Evolutionary conservation across 257 asterid genomes (phyloP).

Genomic region (Solanum gracilifrons): DNA sequence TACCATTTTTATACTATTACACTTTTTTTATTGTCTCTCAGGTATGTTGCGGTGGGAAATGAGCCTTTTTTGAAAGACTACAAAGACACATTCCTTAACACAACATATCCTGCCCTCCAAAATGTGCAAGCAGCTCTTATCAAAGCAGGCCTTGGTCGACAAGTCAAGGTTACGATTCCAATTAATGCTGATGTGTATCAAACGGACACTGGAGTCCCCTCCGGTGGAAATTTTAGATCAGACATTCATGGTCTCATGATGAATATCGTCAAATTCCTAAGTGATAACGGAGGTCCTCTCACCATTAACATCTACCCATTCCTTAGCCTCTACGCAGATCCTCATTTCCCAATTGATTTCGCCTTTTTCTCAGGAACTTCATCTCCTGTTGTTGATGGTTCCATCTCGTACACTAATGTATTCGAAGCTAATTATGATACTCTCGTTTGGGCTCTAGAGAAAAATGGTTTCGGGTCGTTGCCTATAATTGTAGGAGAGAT

Average conservation of each 20-base stretch:
- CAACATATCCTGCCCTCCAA: constrained; percentile 21
- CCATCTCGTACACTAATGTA: constrained; percentile 48
- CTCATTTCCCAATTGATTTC: constrained; percentile 27
- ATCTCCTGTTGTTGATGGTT: constrained; percentile 63
- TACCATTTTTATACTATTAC: background rate
- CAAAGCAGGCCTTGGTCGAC: constrained; percentile 31
- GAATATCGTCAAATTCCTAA: constrained; percentile 24
- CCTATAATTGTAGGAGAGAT: constrained; percentile 74
- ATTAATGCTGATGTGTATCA: constrained; percentile 35
- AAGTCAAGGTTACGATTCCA: constrained; percentile 33
- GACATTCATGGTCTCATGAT: constrained; percentile 25
- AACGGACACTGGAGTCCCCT: constrained; percentile 17
- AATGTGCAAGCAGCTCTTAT: constrained; percentile 35
- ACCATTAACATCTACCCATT: constrained; percentile 35
- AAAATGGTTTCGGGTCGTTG: constrained; percentile 44
- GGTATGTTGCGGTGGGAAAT: constrained; percentile 47
- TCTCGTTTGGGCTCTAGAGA: constrained; percentile 65
- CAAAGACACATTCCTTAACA: constrained; percentile 16
- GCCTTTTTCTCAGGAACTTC: constrained; percentile 59
- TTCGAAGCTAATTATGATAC: constrained; percentile 94
- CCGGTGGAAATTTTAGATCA: constrained; percentile 27
- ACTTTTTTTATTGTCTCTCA: background rate
- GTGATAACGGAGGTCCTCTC: constrained; percentile 24
- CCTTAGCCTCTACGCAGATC: constrained; percentile 32
- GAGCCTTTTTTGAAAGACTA: constrained; percentile 29